Conservation (phyloP, 257 asterid genomes). For the Solanum tarapatanum region DNA sequence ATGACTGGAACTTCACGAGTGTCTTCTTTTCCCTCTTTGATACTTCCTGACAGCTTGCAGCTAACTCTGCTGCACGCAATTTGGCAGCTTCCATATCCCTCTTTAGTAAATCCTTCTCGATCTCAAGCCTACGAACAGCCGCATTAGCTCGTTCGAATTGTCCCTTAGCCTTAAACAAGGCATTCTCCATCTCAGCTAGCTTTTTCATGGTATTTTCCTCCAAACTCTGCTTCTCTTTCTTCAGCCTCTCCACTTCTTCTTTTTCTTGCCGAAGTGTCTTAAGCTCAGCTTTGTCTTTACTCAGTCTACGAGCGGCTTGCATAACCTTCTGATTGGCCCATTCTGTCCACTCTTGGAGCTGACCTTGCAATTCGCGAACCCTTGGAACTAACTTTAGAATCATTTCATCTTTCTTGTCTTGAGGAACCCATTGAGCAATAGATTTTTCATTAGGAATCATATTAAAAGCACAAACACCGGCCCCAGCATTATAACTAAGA, state of each 20-base stretch:
- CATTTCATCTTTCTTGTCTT: slow-evolving; percentile 74
- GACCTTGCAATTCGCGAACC: slow-evolving; percentile 60
- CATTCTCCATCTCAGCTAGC: slow-evolving; percentile 79
- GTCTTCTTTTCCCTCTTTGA: slow-evolving; percentile 71
- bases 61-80: slow-evolving; percentile 59
- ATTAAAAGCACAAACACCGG: slow-evolving; percentile 16
- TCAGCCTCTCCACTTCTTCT: slow-evolving; percentile 82
- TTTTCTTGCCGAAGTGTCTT: slow-evolving; percentile 83
- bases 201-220: slow-evolving; percentile 77
- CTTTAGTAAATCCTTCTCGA: slow-evolving; percentile 53
- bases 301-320: slow-evolving; percentile 90
- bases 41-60: slow-evolving; percentile 68
- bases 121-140: slow-evolving; percentile 66
- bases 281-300: slow-evolving; percentile 86
- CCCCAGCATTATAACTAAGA: slow-evolving; percentile 31
- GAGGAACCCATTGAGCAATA: slow-evolving; percentile 40
- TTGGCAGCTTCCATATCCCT: slow-evolving; percentile 83
- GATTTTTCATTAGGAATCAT: slow-evolving; percentile 31
- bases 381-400: slow-evolving; percentile 66
- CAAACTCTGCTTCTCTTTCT: slow-evolving; percentile 65
- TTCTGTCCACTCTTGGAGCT: slow-evolving; percentile 96
- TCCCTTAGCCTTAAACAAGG: slow-evolving; percentile 67
- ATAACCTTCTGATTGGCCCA: slow-evolving; percentile 98
- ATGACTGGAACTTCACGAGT: slow-evolving; percentile 50
- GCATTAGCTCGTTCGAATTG: slow-evolving; percentile 74